A percentile compares a stretch with the other conserved stretches of the same genome.
Evolutionary conservation across 1,139 yeast species (phyloP).

Genomic region (Torulaspora pretoriensis): DNA sequence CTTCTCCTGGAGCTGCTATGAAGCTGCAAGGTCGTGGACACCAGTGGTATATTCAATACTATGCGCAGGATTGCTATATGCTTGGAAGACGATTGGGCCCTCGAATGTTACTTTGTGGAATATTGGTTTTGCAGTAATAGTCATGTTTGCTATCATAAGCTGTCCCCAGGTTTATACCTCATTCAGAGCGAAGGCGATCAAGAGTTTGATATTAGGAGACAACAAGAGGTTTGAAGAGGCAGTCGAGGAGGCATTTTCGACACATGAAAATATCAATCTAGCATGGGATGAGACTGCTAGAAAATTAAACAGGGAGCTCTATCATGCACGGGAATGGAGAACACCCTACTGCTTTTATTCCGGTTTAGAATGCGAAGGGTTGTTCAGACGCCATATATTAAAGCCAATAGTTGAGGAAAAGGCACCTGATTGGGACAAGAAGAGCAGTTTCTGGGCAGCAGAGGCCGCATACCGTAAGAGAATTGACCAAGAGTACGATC

Average conservation of each 20-base stretch:
- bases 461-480: not conserved
- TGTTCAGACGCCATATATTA: not conserved
- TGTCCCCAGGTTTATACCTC: too few relatives aligned
- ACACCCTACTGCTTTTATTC: constrained; percentile 4
- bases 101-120: too few relatives aligned
- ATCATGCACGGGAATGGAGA: constrained; percentile 1
- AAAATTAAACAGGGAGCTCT: not conserved
- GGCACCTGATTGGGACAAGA: too few relatives aligned
- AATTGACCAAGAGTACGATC: not conserved
- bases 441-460: not conserved
- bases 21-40: not conserved
- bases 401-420: too few relatives aligned
- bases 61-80: not conserved
- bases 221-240: not conserved
- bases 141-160: too few relatives aligned
- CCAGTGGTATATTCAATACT: too few relatives aligned
- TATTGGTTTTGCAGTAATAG: too few relatives aligned
- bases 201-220: not conserved
- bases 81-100: not conserved
- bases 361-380: not conserved
- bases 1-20: not conserved
- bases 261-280: not conserved
- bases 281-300: constrained; percentile 4
- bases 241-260: not conserved
- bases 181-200: too few relatives aligned